Base-by-base conservation (phyloP, 371 early-diverging fungal species). In the Mucor sp. region DNA sequence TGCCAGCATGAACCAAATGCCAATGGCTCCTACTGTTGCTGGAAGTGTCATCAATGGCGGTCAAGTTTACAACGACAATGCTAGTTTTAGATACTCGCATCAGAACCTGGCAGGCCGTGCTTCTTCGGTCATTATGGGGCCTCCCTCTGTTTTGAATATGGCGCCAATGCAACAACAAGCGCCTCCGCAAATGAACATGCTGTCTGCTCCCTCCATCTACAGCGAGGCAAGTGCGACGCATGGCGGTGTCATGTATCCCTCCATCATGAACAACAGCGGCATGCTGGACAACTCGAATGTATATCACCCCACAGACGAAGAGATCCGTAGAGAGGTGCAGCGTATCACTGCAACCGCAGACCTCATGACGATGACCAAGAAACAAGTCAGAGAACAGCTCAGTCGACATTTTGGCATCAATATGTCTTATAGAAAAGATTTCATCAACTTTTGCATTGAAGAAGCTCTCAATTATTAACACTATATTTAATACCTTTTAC, bases 401-500 rank as follows among this genome's bases (percentile, higher is more conserved):
- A 81, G 88, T 30, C 63, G 75, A 37, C 75, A 87, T 37, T 95
- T 92, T 78, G 92, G 93, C 4, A 74, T 93, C 15, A 96, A 97
- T 60, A 77, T 97, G 80, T 79, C 80, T 11, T 62, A 85, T 6
- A 79, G 87, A 74, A 92, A 91, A 75, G 95, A 95, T 39, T 94
- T 88, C 72, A 94, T 98, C 65, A 92, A 95, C 65, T 76, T 86
- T 25, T 89, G 90, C 64, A 95, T 98, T 65, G 97, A 95, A 77
- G 79, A 86, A 56, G 84, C 90, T 25, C 74, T 94, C 50, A 85
- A 86, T 35, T 63, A 66, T 61, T 74, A 33, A 44, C 8, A 50
- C 4, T 21, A 48, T 48, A 21, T 32, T 32, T 5, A 5, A 32
- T 32, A 32, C 32, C 11, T 6, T 35, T 35, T 35, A 35, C 35